A percentile compares a stretch with the other conserved stretches of the same genome.
These are phyloP conservation scores for Aurinia saxatilis DNA, from an alignment of 345 rosid species.

Conservation along the genomic window DNA sequence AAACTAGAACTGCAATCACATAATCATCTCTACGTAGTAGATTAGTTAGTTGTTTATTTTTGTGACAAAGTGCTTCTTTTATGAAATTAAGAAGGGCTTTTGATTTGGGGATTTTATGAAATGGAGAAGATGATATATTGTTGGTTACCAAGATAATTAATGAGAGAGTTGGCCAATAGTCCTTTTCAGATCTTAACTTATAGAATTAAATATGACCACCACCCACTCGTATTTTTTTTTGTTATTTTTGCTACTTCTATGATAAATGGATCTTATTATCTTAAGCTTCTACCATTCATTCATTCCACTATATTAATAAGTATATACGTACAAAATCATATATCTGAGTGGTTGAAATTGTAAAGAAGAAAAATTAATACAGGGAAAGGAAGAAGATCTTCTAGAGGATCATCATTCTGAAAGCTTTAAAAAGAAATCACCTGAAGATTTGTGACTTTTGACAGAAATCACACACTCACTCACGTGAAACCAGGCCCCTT, in stretches of 20 bases:
- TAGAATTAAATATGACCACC: not conserved
- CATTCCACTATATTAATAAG: not conserved
- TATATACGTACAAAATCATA: not conserved
- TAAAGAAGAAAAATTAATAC: not conserved
- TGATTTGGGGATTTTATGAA: too few relatives aligned
- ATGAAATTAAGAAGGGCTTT: too few relatives aligned
- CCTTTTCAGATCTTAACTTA: slow-evolving; percentile 10
- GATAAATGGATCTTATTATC: slow-evolving; percentile 4
- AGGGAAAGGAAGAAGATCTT: slow-evolving; percentile 1
- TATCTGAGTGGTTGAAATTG: not conserved
- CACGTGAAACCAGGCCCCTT: slow-evolving; percentile 20
- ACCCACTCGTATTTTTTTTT: not conserved
- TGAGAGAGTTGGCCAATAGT: slow-evolving; percentile 17
- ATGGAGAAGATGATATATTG: too few relatives aligned
- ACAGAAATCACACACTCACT: not conserved
- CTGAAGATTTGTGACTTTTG: slow-evolving; percentile 24
- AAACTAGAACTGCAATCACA: too few relatives aligned
- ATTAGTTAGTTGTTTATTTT: too few relatives aligned
- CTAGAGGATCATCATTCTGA: slow-evolving; percentile 4
- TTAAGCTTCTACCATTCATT: not conserved
- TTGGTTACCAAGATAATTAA: not conserved
- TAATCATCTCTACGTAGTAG: too few relatives aligned
- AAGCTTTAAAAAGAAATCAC: slow-evolving; percentile 25
- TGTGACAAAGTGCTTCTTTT: too few relatives aligned
- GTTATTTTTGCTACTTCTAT: not conserved